phyloP scores from a whole-genome alignment of 306 rosid species.

The Sophora flavescens region DNA sequence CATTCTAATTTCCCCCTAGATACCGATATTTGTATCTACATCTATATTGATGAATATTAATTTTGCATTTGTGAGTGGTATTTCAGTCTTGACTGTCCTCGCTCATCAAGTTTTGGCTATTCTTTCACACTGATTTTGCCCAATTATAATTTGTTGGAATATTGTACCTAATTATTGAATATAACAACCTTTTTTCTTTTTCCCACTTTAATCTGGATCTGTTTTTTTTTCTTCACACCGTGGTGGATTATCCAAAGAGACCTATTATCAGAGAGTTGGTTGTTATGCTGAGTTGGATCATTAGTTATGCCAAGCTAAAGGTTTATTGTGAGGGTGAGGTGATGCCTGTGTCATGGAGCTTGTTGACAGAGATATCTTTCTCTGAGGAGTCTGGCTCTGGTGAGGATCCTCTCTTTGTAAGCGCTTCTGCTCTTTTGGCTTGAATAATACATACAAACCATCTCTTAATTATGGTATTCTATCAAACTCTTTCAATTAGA shows the following conservation, averaged over 20 bases:
- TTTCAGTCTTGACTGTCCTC: constrained; percentile 43
- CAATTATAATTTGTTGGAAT: constrained; percentile 41
- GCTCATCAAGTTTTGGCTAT: constrained; percentile 40
- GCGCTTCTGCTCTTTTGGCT: no score
- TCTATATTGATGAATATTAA: constrained; percentile 44
- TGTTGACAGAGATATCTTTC: no score
- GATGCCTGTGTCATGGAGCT: no score
- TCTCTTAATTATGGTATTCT: no score
- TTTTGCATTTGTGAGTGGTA: constrained; percentile 50
- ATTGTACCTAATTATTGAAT: constrained; percentile 31
- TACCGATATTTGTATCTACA: constrained; percentile 64
- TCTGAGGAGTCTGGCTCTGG: no score
- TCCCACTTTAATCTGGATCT: constrained; percentile 16
- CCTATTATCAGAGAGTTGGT: no score
- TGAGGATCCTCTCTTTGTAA: no score
- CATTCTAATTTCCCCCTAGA: constrained; percentile 53
- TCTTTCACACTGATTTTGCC: constrained; percentile 25
- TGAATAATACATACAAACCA: no score
- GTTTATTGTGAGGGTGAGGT: no score
- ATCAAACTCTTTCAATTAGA: not conserved
- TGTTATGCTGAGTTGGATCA: no score
- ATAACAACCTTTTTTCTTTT: not conserved
- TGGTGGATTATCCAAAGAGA: not conserved
- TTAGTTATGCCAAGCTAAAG: no score
- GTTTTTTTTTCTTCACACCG: not conserved